Percentiles rank a stretch among this genome's conserved stretches.
Evolutionary conservation across 768 basidiomycete genomes (phyloP).

Genomic region (Tubosaeta sp.): DNA sequence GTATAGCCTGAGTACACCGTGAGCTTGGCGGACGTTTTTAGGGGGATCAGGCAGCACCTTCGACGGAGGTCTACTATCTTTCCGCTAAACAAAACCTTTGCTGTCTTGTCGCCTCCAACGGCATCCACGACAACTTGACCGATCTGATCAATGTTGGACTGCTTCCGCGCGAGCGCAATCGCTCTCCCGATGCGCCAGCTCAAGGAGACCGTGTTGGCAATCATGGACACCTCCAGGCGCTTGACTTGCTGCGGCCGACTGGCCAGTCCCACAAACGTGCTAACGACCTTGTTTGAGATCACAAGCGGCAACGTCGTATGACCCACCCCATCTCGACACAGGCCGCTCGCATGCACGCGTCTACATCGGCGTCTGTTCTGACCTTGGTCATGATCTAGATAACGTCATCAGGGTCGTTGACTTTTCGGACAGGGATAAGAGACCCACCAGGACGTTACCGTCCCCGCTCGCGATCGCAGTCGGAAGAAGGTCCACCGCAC

Average conservation of each 20-base stretch:
- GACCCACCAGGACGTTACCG: slow-evolving; percentile 32
- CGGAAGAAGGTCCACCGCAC: slow-evolving; percentile 29
- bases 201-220: slow-evolving; percentile 52
- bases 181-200: slow-evolving; percentile 63
- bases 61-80: slow-evolving; percentile 54
- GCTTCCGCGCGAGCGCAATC: slow-evolving; percentile 47
- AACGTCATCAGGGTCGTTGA: slow-evolving; percentile 13
- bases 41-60: slow-evolving; percentile 14
- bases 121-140: slow-evolving; percentile 34
- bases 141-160: slow-evolving; percentile 38
- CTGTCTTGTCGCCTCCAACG: slow-evolving; percentile 33
- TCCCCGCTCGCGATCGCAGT: slow-evolving; percentile 35
- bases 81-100: slow-evolving; percentile 48
- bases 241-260: slow-evolving; percentile 37
- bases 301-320: neutral
- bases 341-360: slow-evolving; percentile 42
- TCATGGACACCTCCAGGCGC: slow-evolving; percentile 37
- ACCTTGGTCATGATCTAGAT: slow-evolving; percentile 39
- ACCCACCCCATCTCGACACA: slow-evolving; percentile 48
- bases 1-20: slow-evolving; percentile 18
- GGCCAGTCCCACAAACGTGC: slow-evolving; percentile 43
- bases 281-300: slow-evolving; percentile 1
- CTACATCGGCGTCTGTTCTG: slow-evolving; percentile 41
- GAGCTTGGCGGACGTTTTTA: neutral
- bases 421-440: neutral